phyloP scores from a whole-genome alignment of 2,329 filamentous ascomycete genomes.

The Thielaviopsis musarum region DNA sequence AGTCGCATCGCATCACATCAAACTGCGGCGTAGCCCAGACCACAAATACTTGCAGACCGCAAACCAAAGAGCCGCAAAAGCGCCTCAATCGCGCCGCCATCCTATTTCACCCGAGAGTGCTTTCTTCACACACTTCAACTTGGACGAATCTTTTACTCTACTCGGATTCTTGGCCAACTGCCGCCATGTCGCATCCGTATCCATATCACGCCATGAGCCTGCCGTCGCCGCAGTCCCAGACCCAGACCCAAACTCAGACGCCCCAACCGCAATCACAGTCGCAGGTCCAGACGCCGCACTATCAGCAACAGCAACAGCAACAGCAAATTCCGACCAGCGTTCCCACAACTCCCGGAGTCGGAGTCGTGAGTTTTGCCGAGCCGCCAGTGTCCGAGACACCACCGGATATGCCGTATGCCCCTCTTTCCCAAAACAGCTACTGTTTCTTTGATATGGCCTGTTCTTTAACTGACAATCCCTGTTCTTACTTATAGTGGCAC shows the following conservation, averaged over 20 bases:
- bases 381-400: conserved; percentile 57
- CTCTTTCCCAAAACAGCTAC: not conserved
- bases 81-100: no score
- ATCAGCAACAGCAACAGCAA: conserved; percentile 26
- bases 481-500: conserved; percentile 47
- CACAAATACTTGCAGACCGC: no score
- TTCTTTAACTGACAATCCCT: not conserved
- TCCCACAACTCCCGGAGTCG: not conserved
- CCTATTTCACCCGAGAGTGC: not conserved
- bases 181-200: conserved; percentile 4
- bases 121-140: not conserved
- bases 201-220: not conserved
- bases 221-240: not conserved
- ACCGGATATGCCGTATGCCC: conserved; percentile 70
- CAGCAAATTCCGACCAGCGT: not conserved
- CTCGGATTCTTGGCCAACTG: no score
- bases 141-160: no score
- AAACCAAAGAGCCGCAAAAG: no score
- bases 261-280: not conserved
- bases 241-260: not conserved
- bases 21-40: no score
- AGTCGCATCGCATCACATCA: not conserved
- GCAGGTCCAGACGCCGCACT: not conserved
- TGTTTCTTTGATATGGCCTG: not conserved
- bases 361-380: conserved; percentile 1